Evolutionary conservation across 805 yeast genomes (phyloP), one percentile per base, ranked within the genome.

Genomic region (Jamesozyma hellenica): DNA sequence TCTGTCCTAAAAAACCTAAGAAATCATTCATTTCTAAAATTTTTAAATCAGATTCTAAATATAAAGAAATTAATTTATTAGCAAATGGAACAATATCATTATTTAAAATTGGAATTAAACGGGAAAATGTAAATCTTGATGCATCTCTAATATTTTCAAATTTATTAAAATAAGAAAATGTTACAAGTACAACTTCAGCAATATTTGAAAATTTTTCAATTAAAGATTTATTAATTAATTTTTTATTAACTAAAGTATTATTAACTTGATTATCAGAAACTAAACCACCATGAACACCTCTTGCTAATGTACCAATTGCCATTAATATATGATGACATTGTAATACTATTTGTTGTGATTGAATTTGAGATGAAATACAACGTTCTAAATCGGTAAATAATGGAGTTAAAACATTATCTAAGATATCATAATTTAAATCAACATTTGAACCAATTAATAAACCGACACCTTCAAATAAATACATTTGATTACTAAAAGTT

Each of bases 301-400:
- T 75, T 3, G 87, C 81, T 52, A 88, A 71, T 0, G 96, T 85
- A 34, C 96, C 96, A 34, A 90, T 75, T 0, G 96, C 88, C 77
- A 85, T 75, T 36, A 92, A 63, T 27, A 79, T 72, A 56, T 90
- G 96, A 58, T 92, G 95, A 3, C 86, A 80, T 55, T 85, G 92
- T 34, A 84, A 61, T 2, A 80, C 70, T 27, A 71, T 52, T 32
- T 68, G 66, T 28, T 69, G 64, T 21, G 67, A 67, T 41, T 60
- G 60, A 23, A 62, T 58, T 40, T 62, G 66, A 4, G 66, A 58
- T 15, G 71, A 65, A 28, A 85, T 75, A 51, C 86, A 77, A 17
- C 65, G 64, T 56, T 86, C 88, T 47, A 88, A 65, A 43, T 75
- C 79, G 4, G 71, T 64, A 55, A 83, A 90, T 21, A 88, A 66